Conservation (phyloP, 768 basidiomycete genomes). For the Gloeopeniophorella convolvens region DNA sequence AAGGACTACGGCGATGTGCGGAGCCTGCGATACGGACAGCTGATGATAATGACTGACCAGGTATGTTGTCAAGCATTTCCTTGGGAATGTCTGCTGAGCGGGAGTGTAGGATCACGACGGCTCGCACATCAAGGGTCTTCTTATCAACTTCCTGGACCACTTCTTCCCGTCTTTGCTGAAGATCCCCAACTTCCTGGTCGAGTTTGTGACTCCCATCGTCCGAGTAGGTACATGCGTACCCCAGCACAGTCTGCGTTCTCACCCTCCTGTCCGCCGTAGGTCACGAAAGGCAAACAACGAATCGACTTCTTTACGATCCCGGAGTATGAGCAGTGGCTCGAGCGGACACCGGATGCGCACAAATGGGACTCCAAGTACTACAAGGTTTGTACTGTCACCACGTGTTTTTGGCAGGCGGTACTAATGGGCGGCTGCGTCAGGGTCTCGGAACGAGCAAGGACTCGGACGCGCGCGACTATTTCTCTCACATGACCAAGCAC, state of each 20-base stretch:
- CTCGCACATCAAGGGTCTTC: slow-evolving; percentile 99
- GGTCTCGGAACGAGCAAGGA: slow-evolving; percentile 94
- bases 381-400: slow-evolving; percentile 56
- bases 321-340: slow-evolving; percentile 91
- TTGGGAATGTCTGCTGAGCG: neutral
- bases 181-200: slow-evolving; percentile 87
- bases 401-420: slow-evolving; percentile 3
- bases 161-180: slow-evolving; percentile 93
- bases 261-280: slow-evolving; percentile 39
- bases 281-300: slow-evolving; percentile 69
- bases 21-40: slow-evolving; percentile 81
- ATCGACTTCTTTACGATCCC: slow-evolving; percentile 96
- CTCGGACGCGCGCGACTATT: slow-evolving; percentile 87
- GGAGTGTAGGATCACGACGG: slow-evolving; percentile 88
- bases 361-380: slow-evolving; percentile 95
- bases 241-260: neutral
- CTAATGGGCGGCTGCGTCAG: slow-evolving; percentile 34
- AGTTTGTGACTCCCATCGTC: slow-evolving; percentile 98
- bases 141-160: slow-evolving; percentile 97
- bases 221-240: slow-evolving; percentile 46
- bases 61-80: slow-evolving; percentile 33
- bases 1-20: slow-evolving; percentile 69
- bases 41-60: slow-evolving; percentile 99
- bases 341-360: slow-evolving; percentile 63
- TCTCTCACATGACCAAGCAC: slow-evolving; percentile 86